phyloP scores from a whole-genome alignment of 1,139 yeast species.

The Suhomyces bribrorum region DNA sequence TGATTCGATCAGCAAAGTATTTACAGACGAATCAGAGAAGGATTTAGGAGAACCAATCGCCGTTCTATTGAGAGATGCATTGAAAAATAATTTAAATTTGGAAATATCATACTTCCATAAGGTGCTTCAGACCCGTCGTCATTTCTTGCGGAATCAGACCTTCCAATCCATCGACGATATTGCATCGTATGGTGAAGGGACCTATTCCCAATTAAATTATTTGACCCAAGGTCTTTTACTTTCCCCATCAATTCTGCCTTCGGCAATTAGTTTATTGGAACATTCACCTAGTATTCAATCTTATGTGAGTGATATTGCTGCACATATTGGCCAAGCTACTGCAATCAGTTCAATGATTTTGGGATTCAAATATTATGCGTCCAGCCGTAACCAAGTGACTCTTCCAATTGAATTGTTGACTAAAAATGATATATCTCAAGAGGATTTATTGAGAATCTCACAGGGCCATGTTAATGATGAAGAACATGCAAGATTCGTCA shows the following conservation, averaged over 20 bases:
- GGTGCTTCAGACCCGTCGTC: slow-evolving; percentile 61
- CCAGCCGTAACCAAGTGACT: slow-evolving; percentile 49
- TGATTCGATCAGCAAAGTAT: slow-evolving; percentile 48
- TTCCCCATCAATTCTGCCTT: slow-evolving; percentile 61
- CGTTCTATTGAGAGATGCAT: slow-evolving; percentile 52
- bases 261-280: slow-evolving; percentile 53
- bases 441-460: slow-evolving; percentile 52
- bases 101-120: slow-evolving; percentile 59
- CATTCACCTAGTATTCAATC: slow-evolving; percentile 44
- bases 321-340: slow-evolving; percentile 83
- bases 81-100: slow-evolving; percentile 51
- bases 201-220: slow-evolving; percentile 73
- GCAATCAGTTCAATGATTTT: slow-evolving; percentile 68
- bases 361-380: slow-evolving; percentile 62
- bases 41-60: slow-evolving; percentile 67
- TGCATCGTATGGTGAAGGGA: slow-evolving; percentile 81
- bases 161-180: slow-evolving; percentile 58
- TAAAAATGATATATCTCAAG: slow-evolving; percentile 60
- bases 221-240: slow-evolving; percentile 62
- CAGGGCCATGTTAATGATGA: slow-evolving; percentile 45
- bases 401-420: slow-evolving; percentile 68
- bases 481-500: slow-evolving; percentile 25
- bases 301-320: slow-evolving; percentile 61
- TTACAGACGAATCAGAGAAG: slow-evolving; percentile 36
- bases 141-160: slow-evolving; percentile 43